Percentiles rank a stretch among this genome's conserved stretches.
Conservation (phyloP, 2,329 filamentous ascomycete species). For the Aspergillus pseudoterreus region DNA sequence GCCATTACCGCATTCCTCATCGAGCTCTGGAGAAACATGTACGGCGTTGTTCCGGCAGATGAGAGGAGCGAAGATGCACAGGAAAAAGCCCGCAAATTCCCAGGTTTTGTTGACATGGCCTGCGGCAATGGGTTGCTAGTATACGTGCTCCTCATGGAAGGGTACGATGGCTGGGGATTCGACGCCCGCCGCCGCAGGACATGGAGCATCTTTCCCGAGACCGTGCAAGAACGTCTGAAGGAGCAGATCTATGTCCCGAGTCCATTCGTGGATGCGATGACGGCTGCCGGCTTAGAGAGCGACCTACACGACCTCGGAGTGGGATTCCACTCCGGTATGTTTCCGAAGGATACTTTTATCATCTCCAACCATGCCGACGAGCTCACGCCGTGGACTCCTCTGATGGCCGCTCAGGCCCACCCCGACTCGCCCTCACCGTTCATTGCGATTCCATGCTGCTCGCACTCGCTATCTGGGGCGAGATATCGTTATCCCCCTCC, state of each 20-base stretch:
- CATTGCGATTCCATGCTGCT: constrained; percentile 93
- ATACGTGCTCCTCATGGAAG: constrained; percentile 74
- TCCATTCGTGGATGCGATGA: constrained; percentile 35
- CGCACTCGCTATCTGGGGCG: constrained; percentile 75
- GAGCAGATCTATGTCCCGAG: constrained; percentile 61
- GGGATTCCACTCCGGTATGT: constrained; percentile 54
- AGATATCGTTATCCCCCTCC: constrained; percentile 56
- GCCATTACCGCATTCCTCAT: constrained; percentile 88
- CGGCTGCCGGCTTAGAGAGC: not conserved
- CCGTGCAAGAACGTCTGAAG: constrained; percentile 49
- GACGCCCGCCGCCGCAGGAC: constrained; percentile 83
- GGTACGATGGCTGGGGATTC: constrained; percentile 83
- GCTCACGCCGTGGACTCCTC: constrained; percentile 90
- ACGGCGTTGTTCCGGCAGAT: constrained; percentile 40
- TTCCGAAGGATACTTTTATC: constrained; percentile 76
- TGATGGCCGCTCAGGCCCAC: constrained; percentile 65
- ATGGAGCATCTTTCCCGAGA: constrained; percentile 67
- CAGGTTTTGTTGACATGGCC: constrained; percentile 92
- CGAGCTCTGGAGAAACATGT: constrained; percentile 87
- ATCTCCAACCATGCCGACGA: constrained; percentile 97
- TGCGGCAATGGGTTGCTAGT: constrained; percentile 93
- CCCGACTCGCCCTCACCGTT: constrained; percentile 67
- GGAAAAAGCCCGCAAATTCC: constrained; percentile 50
- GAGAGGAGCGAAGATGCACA: constrained; percentile 18
- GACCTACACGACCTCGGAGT: constrained; percentile 14